Evolutionary conservation across 176 grass and related monocot genomes (phyloP).

Genomic region (Triticum monococcum): DNA sequence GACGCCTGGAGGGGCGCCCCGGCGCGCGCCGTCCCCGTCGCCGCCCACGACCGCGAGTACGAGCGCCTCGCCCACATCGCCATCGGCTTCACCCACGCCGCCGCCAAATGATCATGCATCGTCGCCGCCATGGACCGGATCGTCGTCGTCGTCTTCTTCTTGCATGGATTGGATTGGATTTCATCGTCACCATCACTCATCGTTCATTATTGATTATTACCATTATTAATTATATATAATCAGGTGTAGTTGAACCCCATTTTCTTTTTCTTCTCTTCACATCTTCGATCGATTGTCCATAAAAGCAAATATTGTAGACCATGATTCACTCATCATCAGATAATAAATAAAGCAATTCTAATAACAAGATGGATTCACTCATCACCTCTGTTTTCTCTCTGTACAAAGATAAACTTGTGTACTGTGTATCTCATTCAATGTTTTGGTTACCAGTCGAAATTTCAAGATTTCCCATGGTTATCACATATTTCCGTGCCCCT

Average conservation of each 20-base stretch:
- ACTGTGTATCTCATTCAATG: not conserved
- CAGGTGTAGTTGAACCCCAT: not conserved
- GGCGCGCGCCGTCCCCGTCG: constrained; percentile 1
- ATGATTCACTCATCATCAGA: not conserved
- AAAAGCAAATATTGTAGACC: not conserved
- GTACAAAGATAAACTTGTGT: not conserved
- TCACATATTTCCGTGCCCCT: no score
- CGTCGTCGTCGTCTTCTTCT: not conserved
- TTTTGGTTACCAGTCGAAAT: no score
- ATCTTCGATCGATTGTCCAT: not conserved
- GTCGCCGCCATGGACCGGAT: no score
- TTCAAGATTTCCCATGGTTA: no score
- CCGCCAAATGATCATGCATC: constrained; percentile 8
- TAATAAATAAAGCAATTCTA: not conserved
- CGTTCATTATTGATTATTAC: no score
- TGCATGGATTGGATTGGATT: not conserved
- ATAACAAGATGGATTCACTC: not conserved
- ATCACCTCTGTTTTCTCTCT: not conserved
- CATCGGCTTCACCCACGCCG: constrained; percentile 49
- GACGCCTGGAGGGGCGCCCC: constrained; percentile 35
- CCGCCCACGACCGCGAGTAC: constrained; percentile 56
- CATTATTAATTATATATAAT: no score
- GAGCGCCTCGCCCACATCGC: constrained; percentile 50
- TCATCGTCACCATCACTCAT: not conserved
- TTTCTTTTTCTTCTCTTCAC: not conserved